These are phyloP conservation scores for Ailanthus altissimus DNA, from an alignment of 345 rosid genomes.

Conservation along the genomic window DNA sequence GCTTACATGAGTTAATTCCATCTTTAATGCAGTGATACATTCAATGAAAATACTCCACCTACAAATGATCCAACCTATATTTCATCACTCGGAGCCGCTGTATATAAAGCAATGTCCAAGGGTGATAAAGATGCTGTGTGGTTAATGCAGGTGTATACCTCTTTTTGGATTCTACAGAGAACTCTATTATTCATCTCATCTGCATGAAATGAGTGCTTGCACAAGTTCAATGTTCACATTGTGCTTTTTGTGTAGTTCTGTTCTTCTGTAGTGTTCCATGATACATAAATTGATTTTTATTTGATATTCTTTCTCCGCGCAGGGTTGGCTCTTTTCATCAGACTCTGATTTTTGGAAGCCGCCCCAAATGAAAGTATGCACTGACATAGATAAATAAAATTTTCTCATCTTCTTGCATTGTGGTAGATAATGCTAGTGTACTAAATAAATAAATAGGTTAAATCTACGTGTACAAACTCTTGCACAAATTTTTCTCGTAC, in stretches of 20 bases:
- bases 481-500: no score
- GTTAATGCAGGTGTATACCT: constrained; percentile 87
- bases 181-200: neutral
- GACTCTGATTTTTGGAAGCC: constrained; percentile 87
- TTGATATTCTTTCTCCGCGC: constrained; percentile 28
- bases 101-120: constrained; percentile 87
- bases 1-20: constrained; percentile 14
- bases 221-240: constrained; percentile 9
- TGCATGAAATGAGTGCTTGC: constrained; percentile 1
- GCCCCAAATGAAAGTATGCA: constrained; percentile 81
- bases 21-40: constrained; percentile 71
- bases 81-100: constrained; percentile 81
- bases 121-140: constrained; percentile 91
- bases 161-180: neutral
- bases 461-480: no score
- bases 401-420: constrained; percentile 2
- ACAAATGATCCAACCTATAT: constrained; percentile 75
- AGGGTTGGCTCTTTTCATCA: constrained; percentile 97
- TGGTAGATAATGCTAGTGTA: neutral
- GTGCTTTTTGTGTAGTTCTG: neutral
- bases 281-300: constrained; percentile 3
- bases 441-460: no score
- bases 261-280: neutral
- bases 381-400: neutral
- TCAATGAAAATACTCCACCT: constrained; percentile 93